Conservation (phyloP, 768 basidiomycete species). For the Stropharia rugosoannulata region DNA sequence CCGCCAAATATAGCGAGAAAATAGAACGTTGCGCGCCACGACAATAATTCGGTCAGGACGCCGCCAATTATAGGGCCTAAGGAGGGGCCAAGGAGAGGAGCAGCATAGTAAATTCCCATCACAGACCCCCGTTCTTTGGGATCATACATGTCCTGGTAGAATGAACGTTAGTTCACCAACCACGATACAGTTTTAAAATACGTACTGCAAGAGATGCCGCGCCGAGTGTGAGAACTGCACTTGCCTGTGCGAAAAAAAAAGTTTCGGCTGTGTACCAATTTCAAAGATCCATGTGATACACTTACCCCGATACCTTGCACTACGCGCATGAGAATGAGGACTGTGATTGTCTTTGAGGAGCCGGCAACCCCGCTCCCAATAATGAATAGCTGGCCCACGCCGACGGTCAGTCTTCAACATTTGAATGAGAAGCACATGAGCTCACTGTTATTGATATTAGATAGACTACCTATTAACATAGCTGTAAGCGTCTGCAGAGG, state of each 20-base stretch:
- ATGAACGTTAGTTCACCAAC: background rate
- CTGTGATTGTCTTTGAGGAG: constrained; percentile 2
- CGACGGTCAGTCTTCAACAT: background rate
- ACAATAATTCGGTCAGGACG: constrained; percentile 54
- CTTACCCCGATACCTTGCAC: constrained; percentile 8
- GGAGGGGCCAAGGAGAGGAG: constrained; percentile 70
- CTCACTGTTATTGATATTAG: constrained; percentile 3
- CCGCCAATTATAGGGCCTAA: constrained; percentile 72
- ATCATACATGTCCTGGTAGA: constrained; percentile 8
- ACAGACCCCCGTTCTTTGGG: constrained; percentile 6
- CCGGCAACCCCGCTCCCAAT: constrained; percentile 6
- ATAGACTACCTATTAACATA: constrained; percentile 1
- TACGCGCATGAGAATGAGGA: constrained; percentile 5
- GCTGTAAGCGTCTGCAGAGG: background rate
- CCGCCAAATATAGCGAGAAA: constrained; percentile 67
- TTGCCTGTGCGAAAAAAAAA: constrained; percentile 13
- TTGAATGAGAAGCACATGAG: background rate
- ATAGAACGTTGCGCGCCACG: constrained; percentile 81
- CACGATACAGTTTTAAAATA: constrained; percentile 52
- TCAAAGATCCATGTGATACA: background rate
- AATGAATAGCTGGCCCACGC: background rate
- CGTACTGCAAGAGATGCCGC: constrained; percentile 72
- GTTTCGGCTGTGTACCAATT: background rate
- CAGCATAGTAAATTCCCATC: constrained; percentile 77
- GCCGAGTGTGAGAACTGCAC: constrained; percentile 66